phyloP scores from a whole-genome alignment of 495 filamentous ascomycete genomes.

The Oidiodendron maius region DNA sequence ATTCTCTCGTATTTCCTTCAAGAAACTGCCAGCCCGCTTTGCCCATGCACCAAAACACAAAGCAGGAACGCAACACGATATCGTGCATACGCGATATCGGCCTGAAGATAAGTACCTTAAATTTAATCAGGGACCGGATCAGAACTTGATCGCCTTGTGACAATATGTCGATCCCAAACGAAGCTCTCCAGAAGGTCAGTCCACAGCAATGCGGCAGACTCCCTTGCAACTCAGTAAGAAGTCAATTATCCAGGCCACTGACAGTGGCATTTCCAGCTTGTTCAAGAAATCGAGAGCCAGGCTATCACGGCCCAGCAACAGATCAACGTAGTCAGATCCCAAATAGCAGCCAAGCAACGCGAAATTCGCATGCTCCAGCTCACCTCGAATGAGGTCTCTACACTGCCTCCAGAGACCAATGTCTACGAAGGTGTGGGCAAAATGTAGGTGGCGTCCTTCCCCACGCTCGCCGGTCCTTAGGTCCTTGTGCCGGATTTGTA shows the following conservation, averaged over 20 bases:
- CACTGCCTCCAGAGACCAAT: slow-evolving; percentile 70
- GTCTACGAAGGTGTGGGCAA: slow-evolving; percentile 96
- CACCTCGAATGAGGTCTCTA: slow-evolving; percentile 73
- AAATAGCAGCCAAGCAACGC: slow-evolving; percentile 80
- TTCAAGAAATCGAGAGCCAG: slow-evolving; percentile 90
- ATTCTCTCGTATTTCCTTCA: no score
- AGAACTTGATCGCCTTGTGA: no score
- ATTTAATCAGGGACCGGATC: no score
- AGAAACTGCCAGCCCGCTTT: no score
- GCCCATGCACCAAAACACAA: no score
- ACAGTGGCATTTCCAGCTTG: slow-evolving; percentile 49
- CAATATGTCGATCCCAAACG: slow-evolving; percentile 91
- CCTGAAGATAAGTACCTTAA: no score
- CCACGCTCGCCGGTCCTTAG: background rate
- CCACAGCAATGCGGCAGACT: no score
- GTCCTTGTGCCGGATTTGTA: background rate
- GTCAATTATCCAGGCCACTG: background rate
- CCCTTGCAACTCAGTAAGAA: no score
- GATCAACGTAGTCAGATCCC: slow-evolving; percentile 78
- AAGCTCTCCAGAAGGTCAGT: slow-evolving; percentile 86
- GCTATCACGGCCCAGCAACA: slow-evolving; percentile 86
- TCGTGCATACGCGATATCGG: no score
- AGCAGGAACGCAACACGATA: no score
- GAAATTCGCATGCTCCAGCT: slow-evolving; percentile 86
- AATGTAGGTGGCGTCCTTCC: slow-evolving; percentile 58